Base-by-base conservation (phyloP, 1,139 yeast species). In the Saccharomycopsis crataegensis region DNA sequence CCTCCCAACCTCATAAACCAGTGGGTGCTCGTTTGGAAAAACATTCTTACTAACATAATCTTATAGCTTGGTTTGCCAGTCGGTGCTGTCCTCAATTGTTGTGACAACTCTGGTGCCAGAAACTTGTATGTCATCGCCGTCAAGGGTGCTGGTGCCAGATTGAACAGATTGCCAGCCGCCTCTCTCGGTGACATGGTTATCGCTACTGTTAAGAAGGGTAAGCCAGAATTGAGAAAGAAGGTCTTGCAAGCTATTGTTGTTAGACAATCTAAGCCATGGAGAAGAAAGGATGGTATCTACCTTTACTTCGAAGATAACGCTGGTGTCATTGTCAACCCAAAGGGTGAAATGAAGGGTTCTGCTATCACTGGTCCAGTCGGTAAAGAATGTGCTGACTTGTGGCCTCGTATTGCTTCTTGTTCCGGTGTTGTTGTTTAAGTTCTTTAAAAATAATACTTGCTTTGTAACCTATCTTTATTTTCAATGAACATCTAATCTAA, bases 271-370 rank as follows among this genome's bases (percentile, higher is more conserved):
- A 93, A 93, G 84, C 94, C 99, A 69, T 94, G 99, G 99, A 91
- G 99, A 91, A 89, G 99, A 87, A 90, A 86, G 85, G 99, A 94
- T 74, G 99, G 99, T 87, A 88, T 90, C 71, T 94, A 77, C 90
- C 89, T 94, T 76, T 94, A 94, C 91, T 94, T 94, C 71, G 99
- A 94, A 85, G 99, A 94, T 81, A 94, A 94, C 74, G 99, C 99
- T 65, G 99, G 99, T 86, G 99, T 94, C 77, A 94, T 94, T 73
- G 99, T 93, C 75, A 94, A 94, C 82, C 99, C 99, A 75, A 94
- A 94, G 93, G 99, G 99, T 83, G 99, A 94, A 81, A 94, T 94
- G 99, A 94, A 94, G 85, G 99, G 99, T 79, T 94, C 99, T 67
- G 99, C 99, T 72, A 93, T 94, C 75, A 94, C 99, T 72, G 99